These are phyloP conservation scores for Penicillium paxilli DNA, from an alignment of 495 filamentous ascomycete genomes.

Conservation along the genomic window DNA sequence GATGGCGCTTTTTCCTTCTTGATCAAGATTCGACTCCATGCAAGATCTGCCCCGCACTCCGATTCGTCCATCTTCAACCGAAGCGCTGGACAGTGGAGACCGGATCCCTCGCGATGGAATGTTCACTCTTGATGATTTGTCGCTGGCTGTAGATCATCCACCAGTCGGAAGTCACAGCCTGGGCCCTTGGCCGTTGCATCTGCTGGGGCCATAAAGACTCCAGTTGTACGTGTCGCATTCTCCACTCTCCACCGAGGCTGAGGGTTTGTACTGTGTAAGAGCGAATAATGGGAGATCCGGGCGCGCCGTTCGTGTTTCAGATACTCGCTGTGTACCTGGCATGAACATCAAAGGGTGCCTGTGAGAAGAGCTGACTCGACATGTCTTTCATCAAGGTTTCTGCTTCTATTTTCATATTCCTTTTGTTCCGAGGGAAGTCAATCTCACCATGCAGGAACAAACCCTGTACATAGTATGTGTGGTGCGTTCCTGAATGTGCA, in stretches of 20 bases:
- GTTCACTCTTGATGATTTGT: not conserved
- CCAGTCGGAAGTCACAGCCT: constrained; percentile 10
- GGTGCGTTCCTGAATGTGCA: not conserved
- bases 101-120: not conserved
- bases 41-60: constrained; percentile 1
- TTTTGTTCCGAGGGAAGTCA: too few relatives aligned
- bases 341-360: not conserved
- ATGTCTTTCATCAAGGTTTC: too few relatives aligned
- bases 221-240: constrained; percentile 7
- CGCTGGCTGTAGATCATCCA: constrained; percentile 9
- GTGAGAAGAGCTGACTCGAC: not conserved
- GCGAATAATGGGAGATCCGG: constrained; percentile 7
- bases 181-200: not conserved
- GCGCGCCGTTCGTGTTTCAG: constrained; percentile 3
- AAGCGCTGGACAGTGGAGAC: not conserved
- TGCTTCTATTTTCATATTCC: too few relatives aligned
- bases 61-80: constrained; percentile 6
- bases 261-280: too few relatives aligned
- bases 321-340: not conserved
- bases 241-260: not conserved
- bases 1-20: not conserved
- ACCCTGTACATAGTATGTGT: too few relatives aligned
- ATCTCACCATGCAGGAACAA: too few relatives aligned
- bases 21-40: not conserved
- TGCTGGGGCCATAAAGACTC: not conserved